Percentiles rank a stretch among this genome's conserved stretches.
These are phyloP conservation scores for Chlorella sp. DNA, from an alignment of 139 green algal species.

Conservation along the genomic window DNA sequence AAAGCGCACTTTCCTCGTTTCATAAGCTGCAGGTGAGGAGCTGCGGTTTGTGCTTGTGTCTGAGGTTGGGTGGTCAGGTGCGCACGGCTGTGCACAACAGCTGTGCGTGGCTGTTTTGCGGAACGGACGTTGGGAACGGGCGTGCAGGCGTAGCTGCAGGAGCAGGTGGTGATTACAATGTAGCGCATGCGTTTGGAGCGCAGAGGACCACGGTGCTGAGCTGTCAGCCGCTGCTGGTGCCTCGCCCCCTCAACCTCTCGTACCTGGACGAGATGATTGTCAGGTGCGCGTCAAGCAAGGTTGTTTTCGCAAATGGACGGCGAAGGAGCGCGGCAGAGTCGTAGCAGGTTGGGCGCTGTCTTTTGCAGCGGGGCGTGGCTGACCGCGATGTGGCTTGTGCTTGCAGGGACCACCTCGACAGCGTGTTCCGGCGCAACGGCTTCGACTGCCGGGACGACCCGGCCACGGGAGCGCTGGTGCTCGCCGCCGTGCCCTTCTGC, in stretches of 20 bases:
- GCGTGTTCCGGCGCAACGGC: slow-evolving; percentile 75
- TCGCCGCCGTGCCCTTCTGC: slow-evolving; percentile 3
- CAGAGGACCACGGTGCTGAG: slow-evolving; percentile 47
- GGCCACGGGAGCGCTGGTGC: neutral
- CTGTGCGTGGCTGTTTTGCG: neutral
- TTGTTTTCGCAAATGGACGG: neutral
- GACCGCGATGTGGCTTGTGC: slow-evolving; percentile 3
- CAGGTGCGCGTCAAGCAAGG: slow-evolving; percentile 15
- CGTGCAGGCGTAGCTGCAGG: neutral
- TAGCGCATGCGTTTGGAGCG: neutral
- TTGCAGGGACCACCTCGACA: slow-evolving; percentile 56
- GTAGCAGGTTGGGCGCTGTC: neutral
- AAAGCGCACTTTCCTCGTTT: too few species aligned
- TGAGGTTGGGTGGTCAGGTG: neutral
- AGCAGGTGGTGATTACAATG: neutral
- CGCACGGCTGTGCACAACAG: neutral
- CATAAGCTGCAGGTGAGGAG: neutral
- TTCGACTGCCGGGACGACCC: slow-evolving; percentile 81
- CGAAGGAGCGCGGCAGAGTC: neutral
- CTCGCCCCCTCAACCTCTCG: slow-evolving; percentile 38
- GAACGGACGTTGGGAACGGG: neutral
- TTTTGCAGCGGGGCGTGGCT: too few species aligned
- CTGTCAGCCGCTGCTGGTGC: slow-evolving; percentile 76
- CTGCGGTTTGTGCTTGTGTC: neutral
- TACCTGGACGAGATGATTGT: slow-evolving; percentile 33